Percentiles rank a stretch among this genome's conserved stretches.
phyloP scores from a whole-genome alignment of 805 yeast genomes.

The Yamadazyma sp. region DNA sequence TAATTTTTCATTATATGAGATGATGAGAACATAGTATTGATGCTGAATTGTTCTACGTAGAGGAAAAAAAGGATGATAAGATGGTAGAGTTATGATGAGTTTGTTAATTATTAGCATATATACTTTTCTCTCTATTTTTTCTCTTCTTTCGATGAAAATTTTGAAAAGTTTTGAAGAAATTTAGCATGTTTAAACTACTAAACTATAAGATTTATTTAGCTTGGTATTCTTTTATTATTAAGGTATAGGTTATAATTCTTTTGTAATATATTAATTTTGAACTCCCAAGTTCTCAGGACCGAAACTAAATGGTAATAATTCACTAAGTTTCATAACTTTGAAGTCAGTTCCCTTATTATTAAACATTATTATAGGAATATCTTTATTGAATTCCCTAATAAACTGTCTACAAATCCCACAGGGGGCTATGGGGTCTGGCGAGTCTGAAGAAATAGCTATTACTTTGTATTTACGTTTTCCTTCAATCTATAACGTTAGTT shows the following conservation, averaged over 20 bases:
- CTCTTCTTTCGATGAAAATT: too few relatives aligned
- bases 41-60: neutral
- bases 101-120: too few relatives aligned
- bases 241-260: too few relatives aligned
- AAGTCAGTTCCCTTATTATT: conserved; percentile 45
- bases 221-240: too few relatives aligned
- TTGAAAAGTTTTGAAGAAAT: too few relatives aligned
- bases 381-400: conserved; percentile 71
- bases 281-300: conserved; percentile 80
- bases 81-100: too few relatives aligned
- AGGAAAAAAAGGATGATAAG: too few relatives aligned
- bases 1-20: too few relatives aligned
- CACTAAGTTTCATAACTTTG: conserved; percentile 45
- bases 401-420: conserved; percentile 95
- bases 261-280: too few relatives aligned
- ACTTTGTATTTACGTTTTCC: conserved; percentile 8
- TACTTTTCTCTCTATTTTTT: too few relatives aligned
- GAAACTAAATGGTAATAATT: conserved; percentile 78
- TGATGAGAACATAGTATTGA: neutral
- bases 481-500: conserved; percentile 9
- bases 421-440: conserved; percentile 61
- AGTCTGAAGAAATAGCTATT: conserved; percentile 12
- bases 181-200: too few relatives aligned
- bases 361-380: conserved; percentile 68
- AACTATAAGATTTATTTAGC: too few relatives aligned